Conservation (phyloP, 768 basidiomycete genomes). For the Collybia mongolica region DNA sequence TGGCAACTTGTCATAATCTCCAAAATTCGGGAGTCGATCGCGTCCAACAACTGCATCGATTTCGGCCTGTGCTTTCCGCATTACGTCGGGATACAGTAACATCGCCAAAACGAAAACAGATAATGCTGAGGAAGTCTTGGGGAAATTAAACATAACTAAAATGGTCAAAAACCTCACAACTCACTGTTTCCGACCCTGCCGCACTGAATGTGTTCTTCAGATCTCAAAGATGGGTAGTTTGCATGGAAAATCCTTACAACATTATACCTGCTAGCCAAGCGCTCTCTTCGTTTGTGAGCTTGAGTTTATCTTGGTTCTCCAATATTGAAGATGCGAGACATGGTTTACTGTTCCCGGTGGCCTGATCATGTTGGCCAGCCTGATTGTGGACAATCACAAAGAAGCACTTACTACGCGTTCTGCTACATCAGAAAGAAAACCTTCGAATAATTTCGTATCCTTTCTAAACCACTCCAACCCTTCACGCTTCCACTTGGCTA, state of each 20-base stretch:
- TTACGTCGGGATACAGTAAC: conserved; percentile 1
- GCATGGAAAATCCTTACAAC: not conserved
- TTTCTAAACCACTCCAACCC: conserved; percentile 1
- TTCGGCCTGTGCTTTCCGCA: conserved; percentile 3
- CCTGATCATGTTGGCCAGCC: no score
- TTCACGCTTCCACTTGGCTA: conserved; percentile 3
- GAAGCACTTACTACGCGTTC: not conserved
- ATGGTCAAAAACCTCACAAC: no score
- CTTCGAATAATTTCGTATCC: conserved; percentile 3
- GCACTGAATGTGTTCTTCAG: not conserved
- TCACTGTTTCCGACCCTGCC: conserved; percentile 3
- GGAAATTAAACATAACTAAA: no score
- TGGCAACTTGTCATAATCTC: not conserved
- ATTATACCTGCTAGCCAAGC: conserved; percentile 3
- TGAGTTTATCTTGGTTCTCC: not conserved
- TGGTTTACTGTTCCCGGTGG: not conserved
- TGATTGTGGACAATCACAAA: no score
- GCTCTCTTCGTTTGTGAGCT: not conserved
- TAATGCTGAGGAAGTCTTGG: not conserved
- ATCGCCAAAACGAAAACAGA: conserved; percentile 1
- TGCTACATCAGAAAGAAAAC: not conserved
- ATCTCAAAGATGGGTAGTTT: not conserved
- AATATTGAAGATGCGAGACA: not conserved
- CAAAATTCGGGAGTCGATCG: conserved; percentile 3
- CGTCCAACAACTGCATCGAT: conserved; percentile 3